Percentiles rank a stretch among this genome's conserved stretches.
Conservation (phyloP, 176 grass and related monocot species). For the Secale cereale region DNA sequence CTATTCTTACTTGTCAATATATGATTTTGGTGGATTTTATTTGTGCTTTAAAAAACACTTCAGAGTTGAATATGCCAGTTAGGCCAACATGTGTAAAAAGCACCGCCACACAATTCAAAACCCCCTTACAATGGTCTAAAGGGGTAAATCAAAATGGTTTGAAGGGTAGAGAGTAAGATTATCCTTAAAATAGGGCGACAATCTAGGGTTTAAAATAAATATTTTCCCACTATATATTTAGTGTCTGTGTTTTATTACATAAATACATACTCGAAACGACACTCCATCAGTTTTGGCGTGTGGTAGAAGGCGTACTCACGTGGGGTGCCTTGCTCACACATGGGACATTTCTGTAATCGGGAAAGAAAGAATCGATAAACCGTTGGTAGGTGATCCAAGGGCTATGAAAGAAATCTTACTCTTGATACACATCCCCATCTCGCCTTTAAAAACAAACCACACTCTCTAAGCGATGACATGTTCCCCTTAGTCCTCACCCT, state of each 20-base stretch:
- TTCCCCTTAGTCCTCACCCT: neutral
- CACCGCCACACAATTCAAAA: neutral
- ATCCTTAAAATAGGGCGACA: neutral
- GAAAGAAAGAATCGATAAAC: neutral
- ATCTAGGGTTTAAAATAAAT: neutral
- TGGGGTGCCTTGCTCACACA: neutral
- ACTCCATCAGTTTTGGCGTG: neutral
- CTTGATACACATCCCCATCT: neutral
- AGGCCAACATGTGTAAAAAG: neutral
- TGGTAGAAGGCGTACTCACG: neutral
- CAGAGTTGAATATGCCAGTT: neutral
- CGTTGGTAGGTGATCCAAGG: neutral
- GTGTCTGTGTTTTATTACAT: neutral
- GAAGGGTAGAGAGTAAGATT: no score
- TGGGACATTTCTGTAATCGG: neutral
- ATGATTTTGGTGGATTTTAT: neutral
- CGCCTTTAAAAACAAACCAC: neutral
- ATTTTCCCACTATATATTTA: neutral
- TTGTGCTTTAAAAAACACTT: no score
- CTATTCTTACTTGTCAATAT: neutral
- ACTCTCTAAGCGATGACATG: neutral
- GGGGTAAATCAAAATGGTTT: neutral
- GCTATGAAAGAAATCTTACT: neutral
- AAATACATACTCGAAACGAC: neutral
- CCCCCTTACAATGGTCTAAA: neutral